These are phyloP conservation scores for Kuraishia capsulata DNA, from an alignment of 805 yeast species.

Conservation along the genomic window DNA sequence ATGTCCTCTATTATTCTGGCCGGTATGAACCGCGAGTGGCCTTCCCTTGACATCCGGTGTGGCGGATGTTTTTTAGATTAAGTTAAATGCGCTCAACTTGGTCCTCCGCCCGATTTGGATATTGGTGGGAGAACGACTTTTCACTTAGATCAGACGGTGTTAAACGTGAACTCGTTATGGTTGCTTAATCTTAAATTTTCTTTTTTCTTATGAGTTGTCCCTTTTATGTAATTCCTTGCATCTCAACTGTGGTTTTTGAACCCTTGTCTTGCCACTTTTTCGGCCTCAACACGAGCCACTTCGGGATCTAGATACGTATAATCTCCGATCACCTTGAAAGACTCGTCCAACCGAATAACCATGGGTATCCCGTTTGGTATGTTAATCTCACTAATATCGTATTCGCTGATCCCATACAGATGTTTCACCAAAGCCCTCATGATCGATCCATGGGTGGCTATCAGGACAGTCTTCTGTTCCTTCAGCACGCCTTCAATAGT, in stretches of 20 bases:
- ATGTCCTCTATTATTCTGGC: too few species aligned
- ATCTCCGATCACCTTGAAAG: conserved; percentile 37
- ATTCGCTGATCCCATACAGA: conserved; percentile 55
- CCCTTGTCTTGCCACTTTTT: conserved; percentile 74
- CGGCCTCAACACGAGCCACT: conserved; percentile 70
- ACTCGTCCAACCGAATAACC: conserved; percentile 51
- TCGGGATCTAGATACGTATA: conserved; percentile 75
- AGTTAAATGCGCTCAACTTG: too few species aligned
- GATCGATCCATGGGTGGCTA: conserved; percentile 79
- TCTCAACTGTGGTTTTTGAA: too few species aligned
- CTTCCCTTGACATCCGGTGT: background rate
- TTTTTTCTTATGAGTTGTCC: too few species aligned
- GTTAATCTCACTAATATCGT: conserved; percentile 62
- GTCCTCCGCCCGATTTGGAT: too few species aligned
- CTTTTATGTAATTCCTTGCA: too few species aligned
- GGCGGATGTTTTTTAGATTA: background rate
- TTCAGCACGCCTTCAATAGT: conserved; percentile 39
- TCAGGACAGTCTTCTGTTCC: conserved; percentile 38
- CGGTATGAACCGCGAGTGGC: too few species aligned
- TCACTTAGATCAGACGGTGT: too few species aligned
- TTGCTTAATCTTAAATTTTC: too few species aligned
- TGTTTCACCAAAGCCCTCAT: conserved; percentile 68
- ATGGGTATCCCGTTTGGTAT: conserved; percentile 82
- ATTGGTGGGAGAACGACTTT: too few species aligned
- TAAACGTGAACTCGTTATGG: too few species aligned